phyloP scores from a whole-genome alignment of 176 grass and related monocot genomes.

The Alopecurus myosuroides region DNA sequence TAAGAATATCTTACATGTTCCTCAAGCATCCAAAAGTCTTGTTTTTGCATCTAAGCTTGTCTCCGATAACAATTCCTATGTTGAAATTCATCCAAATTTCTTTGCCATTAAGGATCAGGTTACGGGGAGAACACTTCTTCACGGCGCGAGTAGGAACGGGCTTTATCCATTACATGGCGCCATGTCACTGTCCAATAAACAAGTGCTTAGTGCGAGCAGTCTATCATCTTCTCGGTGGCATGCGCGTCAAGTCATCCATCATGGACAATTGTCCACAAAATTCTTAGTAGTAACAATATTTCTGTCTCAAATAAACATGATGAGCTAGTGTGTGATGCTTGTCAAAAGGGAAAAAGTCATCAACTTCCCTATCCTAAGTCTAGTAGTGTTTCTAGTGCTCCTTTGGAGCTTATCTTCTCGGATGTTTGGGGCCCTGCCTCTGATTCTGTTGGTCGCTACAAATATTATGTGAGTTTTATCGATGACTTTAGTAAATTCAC shows the following conservation, averaged over 20 bases:
- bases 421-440: not conserved
- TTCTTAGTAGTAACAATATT: not conserved
- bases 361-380: not conserved
- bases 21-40: not conserved
- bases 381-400: not conserved
- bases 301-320: not conserved
- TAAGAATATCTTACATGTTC: not conserved
- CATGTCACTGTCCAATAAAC: not conserved
- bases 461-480: not conserved
- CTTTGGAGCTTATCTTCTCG: not conserved
- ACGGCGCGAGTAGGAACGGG: not conserved
- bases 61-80: not conserved
- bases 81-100: not conserved
- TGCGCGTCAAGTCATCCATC: not conserved
- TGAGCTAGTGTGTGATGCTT: not conserved
- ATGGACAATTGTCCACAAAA: not conserved
- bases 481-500: not conserved
- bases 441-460: not conserved
- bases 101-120: not conserved
- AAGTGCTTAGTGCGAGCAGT: not conserved
- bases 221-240: not conserved
- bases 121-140: not conserved
- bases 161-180: not conserved
- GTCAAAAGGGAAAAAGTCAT: not conserved
- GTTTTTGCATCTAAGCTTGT: not conserved